Evolutionary conservation across 2,329 filamentous ascomycete genomes (phyloP).

Genomic region (Scedosporium boydii): DNA sequence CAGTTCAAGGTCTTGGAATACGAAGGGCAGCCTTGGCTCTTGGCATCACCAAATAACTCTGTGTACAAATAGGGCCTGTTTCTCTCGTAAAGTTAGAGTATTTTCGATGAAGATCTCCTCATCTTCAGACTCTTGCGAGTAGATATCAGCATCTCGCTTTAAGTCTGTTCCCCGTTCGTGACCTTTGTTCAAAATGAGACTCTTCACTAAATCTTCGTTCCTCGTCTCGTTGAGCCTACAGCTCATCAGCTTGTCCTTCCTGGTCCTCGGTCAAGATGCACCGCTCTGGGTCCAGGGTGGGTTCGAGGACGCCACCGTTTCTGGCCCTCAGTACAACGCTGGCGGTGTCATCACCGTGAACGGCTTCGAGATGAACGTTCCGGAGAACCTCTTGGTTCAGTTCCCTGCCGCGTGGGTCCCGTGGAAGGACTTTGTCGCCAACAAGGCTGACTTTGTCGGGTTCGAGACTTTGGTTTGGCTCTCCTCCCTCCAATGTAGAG

Average conservation of each 20-base stretch:
- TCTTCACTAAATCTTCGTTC: neutral
- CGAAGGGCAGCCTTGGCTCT: too few relatives aligned
- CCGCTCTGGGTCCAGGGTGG: conserved; percentile 23
- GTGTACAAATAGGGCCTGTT: too few relatives aligned
- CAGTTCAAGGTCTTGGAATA: too few relatives aligned
- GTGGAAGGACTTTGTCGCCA: conserved; percentile 26
- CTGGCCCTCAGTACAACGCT: conserved; percentile 28
- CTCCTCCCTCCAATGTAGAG: neutral
- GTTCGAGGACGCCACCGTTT: conserved; percentile 20
- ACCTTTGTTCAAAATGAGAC: neutral
- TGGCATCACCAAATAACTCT: too few relatives aligned
- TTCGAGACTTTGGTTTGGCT: conserved; percentile 23
- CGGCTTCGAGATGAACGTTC: conserved; percentile 33
- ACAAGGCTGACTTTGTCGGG: conserved; percentile 20
- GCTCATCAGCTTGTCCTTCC: neutral
- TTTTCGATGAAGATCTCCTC: too few relatives aligned
- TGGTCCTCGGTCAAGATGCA: conserved; percentile 13
- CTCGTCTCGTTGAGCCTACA: neutral
- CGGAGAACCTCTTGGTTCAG: conserved; percentile 38
- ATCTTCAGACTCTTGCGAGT: neutral
- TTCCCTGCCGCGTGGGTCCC: conserved; percentile 37
- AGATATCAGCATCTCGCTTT: neutral
- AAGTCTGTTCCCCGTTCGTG: neutral
- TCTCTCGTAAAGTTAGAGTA: too few relatives aligned
- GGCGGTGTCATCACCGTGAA: conserved; percentile 35